Conservation (phyloP, 768 basidiomycete species). For the Crassisporium funariophilum region DNA sequence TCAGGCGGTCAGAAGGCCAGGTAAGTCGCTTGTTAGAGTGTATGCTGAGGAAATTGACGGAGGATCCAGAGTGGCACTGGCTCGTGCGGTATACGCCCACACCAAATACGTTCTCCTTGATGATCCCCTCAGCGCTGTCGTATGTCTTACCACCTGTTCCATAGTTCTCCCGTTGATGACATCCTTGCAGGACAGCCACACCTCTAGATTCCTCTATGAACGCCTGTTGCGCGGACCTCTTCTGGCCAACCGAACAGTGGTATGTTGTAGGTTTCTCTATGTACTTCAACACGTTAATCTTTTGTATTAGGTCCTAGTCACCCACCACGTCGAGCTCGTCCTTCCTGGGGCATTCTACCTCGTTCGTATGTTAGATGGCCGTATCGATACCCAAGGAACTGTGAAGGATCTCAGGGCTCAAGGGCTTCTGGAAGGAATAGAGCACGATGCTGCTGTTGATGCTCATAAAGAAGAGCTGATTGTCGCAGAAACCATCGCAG, state of each 20-base stretch:
- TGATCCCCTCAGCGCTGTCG: constrained; percentile 2
- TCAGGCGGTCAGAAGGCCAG: constrained; percentile 85
- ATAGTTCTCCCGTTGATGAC: background rate
- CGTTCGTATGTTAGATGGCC: constrained; percentile 79
- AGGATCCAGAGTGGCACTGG: constrained; percentile 68
- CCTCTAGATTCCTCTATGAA: constrained; percentile 34
- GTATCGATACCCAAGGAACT: constrained; percentile 75
- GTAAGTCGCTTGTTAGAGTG: constrained; percentile 34
- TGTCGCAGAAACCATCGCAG: constrained; percentile 28
- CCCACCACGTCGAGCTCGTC: constrained; percentile 84
- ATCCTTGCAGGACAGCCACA: constrained; percentile 33
- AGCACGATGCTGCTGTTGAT: constrained; percentile 44
- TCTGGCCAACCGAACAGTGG: constrained; percentile 34
- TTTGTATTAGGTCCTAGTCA: constrained; percentile 59
- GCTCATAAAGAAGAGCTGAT: constrained; percentile 48
- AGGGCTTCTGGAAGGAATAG: constrained; percentile 39
- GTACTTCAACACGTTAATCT: background rate
- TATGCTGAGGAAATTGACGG: background rate
- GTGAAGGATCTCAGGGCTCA: constrained; percentile 60
- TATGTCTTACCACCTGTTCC: background rate
- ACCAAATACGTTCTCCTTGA: constrained; percentile 36
- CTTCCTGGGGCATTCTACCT: constrained; percentile 74
- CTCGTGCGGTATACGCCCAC: constrained; percentile 77
- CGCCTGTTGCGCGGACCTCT: constrained; percentile 33
- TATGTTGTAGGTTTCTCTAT: constrained; percentile 13